phyloP scores from a whole-genome alignment of 495 filamentous ascomycete genomes.

The Platismatia glauca region DNA sequence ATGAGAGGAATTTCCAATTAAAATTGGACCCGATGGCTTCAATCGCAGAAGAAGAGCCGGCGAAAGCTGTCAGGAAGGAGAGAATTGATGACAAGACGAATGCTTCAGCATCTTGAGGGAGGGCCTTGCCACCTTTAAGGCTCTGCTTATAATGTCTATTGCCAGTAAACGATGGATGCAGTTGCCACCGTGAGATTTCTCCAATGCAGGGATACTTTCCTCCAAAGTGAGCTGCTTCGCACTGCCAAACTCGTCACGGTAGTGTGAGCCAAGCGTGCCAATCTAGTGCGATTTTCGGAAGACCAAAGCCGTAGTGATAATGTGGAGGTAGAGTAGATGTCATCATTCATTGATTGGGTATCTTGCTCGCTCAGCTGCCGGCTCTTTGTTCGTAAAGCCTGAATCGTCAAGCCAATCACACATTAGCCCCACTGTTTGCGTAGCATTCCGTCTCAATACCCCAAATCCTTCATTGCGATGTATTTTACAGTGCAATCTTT shows the following conservation, averaged over 20 bases:
- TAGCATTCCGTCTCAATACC: not conserved
- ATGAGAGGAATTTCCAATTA: not conserved
- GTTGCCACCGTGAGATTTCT: not conserved
- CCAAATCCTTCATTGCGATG: not conserved
- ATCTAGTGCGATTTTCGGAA: not conserved
- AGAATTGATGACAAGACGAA: not conserved
- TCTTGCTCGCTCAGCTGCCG: slow-evolving; percentile 4
- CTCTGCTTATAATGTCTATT: not conserved
- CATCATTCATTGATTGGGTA: slow-evolving; percentile 9
- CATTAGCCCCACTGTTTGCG: not conserved
- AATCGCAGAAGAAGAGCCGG: not conserved
- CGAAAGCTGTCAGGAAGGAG: not conserved
- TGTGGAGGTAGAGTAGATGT: not conserved
- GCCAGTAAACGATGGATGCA: not conserved
- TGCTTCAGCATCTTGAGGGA: not conserved
- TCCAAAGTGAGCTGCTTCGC: not conserved
- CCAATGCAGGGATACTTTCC: not conserved
- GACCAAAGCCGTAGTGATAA: not conserved
- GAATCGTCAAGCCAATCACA: not conserved
- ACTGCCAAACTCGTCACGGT: no score
- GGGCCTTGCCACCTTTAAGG: not conserved
- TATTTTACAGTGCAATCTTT: not conserved
- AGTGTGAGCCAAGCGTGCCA: not conserved
- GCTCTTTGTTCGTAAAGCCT: not conserved
- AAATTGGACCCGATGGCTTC: not conserved